A percentile compares a stretch with the other conserved stretches of the same genome.
These are phyloP conservation scores for Ogataea trehalophila DNA, from an alignment of 805 yeast genomes.

Conservation along the genomic window DNA sequence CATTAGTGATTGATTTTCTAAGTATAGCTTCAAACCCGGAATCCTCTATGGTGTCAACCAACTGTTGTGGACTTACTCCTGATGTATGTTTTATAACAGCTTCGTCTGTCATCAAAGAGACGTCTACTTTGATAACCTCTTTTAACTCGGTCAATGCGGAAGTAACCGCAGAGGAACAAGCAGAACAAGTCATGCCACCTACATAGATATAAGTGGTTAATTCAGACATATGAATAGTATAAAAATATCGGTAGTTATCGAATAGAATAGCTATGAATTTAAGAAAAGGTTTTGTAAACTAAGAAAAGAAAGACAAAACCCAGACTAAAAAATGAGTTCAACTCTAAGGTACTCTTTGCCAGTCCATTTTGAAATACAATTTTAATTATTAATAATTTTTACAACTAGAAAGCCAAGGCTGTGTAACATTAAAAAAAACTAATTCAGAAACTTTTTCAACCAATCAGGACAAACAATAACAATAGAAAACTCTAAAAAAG, in stretches of 20 bases:
- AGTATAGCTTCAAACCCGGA: slow-evolving; percentile 59
- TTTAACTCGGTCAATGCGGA: slow-evolving; percentile 13
- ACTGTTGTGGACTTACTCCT: slow-evolving; percentile 23
- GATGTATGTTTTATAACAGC: slow-evolving; percentile 53
- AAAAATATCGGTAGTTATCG: not conserved
- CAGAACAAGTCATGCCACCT: slow-evolving; percentile 88
- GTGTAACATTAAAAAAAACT: not conserved
- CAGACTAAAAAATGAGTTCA: too few species aligned
- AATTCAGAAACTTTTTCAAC: not conserved
- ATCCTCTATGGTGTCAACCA: slow-evolving; percentile 61
- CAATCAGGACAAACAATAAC: not conserved
- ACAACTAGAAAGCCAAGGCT: not conserved
- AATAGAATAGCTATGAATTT: too few species aligned
- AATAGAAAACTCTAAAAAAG: not conserved
- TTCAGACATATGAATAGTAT: slow-evolving; percentile 1
- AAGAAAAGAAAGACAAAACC: too few species aligned
- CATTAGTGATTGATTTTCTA: slow-evolving; percentile 32
- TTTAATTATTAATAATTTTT: too few species aligned
- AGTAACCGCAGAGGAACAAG: slow-evolving; percentile 71
- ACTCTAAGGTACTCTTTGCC: too few species aligned
- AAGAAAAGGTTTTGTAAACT: too few species aligned
- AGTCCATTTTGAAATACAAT: too few species aligned
- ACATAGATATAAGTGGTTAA: slow-evolving; percentile 28
- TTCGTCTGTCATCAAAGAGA: slow-evolving; percentile 73
- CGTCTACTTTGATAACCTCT: slow-evolving; percentile 39